Evolutionary conservation across 129 eudicot genomes (phyloP), one percentile per base, ranked within the genome.

Genomic region (Saposhnikovia divaricata): DNA sequence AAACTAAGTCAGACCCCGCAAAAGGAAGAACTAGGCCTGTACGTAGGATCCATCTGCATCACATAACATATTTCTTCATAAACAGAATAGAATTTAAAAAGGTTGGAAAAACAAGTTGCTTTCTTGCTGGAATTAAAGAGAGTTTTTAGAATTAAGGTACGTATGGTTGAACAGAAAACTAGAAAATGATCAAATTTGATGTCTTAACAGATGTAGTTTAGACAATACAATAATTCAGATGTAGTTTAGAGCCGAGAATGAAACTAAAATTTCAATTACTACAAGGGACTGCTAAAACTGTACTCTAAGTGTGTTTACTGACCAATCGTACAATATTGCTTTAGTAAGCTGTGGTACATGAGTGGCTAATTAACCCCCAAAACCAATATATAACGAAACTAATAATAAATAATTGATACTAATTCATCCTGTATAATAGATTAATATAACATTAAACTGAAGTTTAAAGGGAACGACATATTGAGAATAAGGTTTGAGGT

Each of bases 341-440:
- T 77, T 74, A 57, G 75, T 75, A 6, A 79, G 83, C 78, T 79
- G 1, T 1, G 80, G 43, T 68, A 65, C 55, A 73, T 75, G 80
- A 83, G 42, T 74, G 86, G 86, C 86, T 79, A 79, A 83, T 83
- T 83, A 72, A 82, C 83, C 86, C 79, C 80, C 83, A 18, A 51
- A 68, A 23, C 3, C 3, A 61, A 43, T 0, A 51, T 1, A 43
- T 1, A 42, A 23, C 9, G 2, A 57, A 19, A 57, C 4, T 4
- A 69, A 13, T 12, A 7, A 73, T 45, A 16, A 2, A 21, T 42
- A 73, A 42, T 1, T 38, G 23, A 28, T 4, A 73, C 10, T 7
- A 16, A 27, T 31, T 7, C 28, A 34, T 39, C 6, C 45, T 39
- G 39, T 19, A 13, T 23, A 8, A 57, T 27, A 57, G 4, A 23